phyloP scores from a whole-genome alignment of 2,329 filamentous ascomycete species.

The Epichloe bromicola region DNA sequence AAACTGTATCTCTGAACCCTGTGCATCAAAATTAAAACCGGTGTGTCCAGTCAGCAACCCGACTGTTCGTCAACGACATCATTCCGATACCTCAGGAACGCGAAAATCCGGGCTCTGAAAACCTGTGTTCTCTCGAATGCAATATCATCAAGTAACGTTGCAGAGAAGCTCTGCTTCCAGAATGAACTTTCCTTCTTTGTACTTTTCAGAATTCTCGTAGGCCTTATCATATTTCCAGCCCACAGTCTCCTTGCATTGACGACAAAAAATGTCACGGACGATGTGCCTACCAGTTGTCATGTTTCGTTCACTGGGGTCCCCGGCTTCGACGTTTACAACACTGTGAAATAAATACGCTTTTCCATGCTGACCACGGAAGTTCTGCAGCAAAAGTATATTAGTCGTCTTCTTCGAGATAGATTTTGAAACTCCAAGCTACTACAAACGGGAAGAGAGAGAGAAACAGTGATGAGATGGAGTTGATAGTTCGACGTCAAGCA shows the following conservation, averaged over 20 bases:
- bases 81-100: no score
- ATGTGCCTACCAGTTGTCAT: slow-evolving; percentile 97
- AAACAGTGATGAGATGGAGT: neutral
- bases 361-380: slow-evolving; percentile 95
- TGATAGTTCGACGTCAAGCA: neutral
- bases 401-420: neutral
- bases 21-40: neutral
- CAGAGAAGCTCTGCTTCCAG: slow-evolving; percentile 84
- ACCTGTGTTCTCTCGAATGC: neutral
- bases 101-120: neutral
- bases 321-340: slow-evolving; percentile 80
- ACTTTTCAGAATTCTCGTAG: slow-evolving; percentile 83
- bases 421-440: no score
- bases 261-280: slow-evolving; percentile 82
- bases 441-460: neutral
- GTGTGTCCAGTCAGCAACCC: neutral
- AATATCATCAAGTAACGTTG: slow-evolving; percentile 45
- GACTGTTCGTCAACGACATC: neutral
- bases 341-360: slow-evolving; percentile 93
- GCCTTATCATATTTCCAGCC: slow-evolving; percentile 99
- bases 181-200: slow-evolving; percentile 98
- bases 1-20: neutral
- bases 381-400: slow-evolving; percentile 36
- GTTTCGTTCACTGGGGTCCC: slow-evolving; percentile 81
- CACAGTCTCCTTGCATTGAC: slow-evolving; percentile 82